Conservation (phyloP, 1,139 yeast species). For the Geotrichum bryndzae region DNA sequence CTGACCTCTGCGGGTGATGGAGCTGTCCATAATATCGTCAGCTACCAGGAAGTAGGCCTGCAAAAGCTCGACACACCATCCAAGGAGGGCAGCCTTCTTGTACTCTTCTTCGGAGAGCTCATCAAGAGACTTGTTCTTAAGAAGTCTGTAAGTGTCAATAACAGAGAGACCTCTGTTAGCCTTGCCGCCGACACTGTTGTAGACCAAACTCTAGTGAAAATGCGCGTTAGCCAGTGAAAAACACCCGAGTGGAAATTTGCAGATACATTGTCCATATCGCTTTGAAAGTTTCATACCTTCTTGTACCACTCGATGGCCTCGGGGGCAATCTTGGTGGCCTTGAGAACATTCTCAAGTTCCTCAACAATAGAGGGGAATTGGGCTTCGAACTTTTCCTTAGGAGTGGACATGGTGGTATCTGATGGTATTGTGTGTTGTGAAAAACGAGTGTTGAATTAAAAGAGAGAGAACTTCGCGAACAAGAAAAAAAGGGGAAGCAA, state of each 20-base stretch:
- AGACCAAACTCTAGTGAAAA: constrained; percentile 46
- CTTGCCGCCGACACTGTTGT: constrained; percentile 96
- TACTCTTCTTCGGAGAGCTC: constrained; percentile 65
- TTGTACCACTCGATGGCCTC: constrained; percentile 87
- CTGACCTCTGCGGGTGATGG: constrained; percentile 96
- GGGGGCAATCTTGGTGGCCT: constrained; percentile 70
- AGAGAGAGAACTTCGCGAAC: background rate
- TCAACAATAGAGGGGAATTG: constrained; percentile 74
- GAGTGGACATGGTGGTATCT: constrained; percentile 14
- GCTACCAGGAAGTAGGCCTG: constrained; percentile 97
- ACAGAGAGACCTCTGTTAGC: constrained; percentile 94
- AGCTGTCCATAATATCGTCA: constrained; percentile 97
- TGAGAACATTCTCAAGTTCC: constrained; percentile 62
- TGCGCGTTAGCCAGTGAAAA: background rate
- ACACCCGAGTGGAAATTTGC: background rate
- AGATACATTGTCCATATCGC: background rate
- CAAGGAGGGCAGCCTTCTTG: constrained; percentile 79
- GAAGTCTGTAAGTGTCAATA: constrained; percentile 80
- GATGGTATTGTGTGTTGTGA: background rate
- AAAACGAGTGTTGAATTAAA: background rate
- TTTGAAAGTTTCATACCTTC: constrained; percentile 29
- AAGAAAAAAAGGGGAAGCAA: background rate
- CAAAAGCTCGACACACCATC: constrained; percentile 90
- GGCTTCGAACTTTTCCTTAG: constrained; percentile 59
- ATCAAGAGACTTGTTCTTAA: constrained; percentile 56